Conservation (phyloP, 106 monocot genomes). For the Dendrobium chrysotoxum region DNA sequence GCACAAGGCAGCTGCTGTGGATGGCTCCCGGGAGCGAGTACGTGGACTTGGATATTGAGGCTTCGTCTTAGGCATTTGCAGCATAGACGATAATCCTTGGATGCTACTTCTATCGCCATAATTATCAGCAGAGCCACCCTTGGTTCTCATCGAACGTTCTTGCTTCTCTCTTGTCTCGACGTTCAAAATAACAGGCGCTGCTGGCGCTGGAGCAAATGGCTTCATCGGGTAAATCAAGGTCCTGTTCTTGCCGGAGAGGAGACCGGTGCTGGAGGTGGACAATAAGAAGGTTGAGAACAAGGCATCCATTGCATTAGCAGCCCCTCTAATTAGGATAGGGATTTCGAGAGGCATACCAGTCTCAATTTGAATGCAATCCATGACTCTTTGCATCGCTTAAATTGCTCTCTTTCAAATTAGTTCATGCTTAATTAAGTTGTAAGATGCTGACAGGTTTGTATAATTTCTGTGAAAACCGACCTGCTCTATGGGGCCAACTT, state of each 20-base stretch:
- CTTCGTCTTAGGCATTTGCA: background rate
- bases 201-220: no score
- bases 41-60: background rate
- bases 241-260: background rate
- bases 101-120: no score
- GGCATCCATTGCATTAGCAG: slow-evolving; percentile 21
- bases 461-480: no score
- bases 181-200: slow-evolving; percentile 9
- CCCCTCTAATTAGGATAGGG: no score
- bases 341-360: no score
- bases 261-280: slow-evolving; percentile 5
- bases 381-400: no score
- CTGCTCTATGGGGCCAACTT: no score
- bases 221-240: background rate
- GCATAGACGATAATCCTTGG: no score
- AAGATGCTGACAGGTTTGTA: no score
- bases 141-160: background rate
- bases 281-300: background rate
- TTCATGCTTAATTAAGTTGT: no score
- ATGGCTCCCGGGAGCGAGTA: background rate
- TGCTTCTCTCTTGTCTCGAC: slow-evolving; percentile 20
- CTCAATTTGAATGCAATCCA: no score
- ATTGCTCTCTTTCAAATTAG: no score
- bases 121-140: background rate
- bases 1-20: slow-evolving; percentile 35